A percentile compares a stretch with the other conserved stretches of the same genome.
phyloP scores from a whole-genome alignment of 2,329 filamentous ascomycete genomes.

The Fusarium sp. region DNA sequence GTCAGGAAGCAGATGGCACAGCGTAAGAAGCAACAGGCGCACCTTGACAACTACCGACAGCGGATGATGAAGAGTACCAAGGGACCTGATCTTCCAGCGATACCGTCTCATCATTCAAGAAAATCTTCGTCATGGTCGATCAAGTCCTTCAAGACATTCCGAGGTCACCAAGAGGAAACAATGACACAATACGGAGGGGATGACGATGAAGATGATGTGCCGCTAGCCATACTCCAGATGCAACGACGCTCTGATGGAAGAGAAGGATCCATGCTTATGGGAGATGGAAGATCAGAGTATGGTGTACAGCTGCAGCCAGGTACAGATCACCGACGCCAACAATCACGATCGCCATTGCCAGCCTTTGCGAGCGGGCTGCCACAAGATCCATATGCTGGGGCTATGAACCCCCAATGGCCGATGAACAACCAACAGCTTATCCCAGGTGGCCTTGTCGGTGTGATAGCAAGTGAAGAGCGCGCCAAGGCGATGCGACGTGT shows the following conservation, averaged over 20 bases:
- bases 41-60: constrained; percentile 24
- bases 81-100: background rate
- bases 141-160: constrained; percentile 11
- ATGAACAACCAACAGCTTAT: constrained; percentile 15
- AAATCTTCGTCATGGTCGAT: constrained; percentile 11
- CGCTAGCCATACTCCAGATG: constrained; percentile 12
- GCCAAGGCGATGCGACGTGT: constrained; percentile 24
- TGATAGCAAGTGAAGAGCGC: constrained; percentile 32
- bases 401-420: background rate
- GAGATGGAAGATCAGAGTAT: background rate
- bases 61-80: constrained; percentile 34
- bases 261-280: too few species aligned
- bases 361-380: constrained; percentile 6
- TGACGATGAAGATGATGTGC: constrained; percentile 19
- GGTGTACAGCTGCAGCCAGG: background rate
- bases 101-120: constrained; percentile 3
- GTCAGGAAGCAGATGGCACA: constrained; percentile 2
- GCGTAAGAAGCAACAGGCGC: constrained; percentile 21
- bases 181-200: background rate
- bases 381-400: background rate
- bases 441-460: constrained; percentile 24
- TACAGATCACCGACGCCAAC: background rate
- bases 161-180: background rate
- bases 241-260: background rate
- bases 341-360: background rate